Base-by-base conservation (phyloP, 306 rosid genomes). In the Fragaria ananassa region DNA sequence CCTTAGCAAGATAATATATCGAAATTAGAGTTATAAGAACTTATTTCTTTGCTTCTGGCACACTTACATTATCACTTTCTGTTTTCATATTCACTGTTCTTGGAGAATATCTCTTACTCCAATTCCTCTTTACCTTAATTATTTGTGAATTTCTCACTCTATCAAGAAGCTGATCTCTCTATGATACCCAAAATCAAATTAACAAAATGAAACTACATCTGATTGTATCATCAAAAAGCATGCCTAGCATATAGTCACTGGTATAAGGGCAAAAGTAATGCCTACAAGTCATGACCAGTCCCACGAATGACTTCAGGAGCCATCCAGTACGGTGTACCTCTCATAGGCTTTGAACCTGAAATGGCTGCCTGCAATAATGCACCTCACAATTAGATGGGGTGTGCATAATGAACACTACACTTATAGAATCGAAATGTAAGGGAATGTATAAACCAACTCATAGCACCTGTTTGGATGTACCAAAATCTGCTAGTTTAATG, bases 241-340 rank as follows among this genome's bases (percentile, higher is more conserved):
- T 8, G 21, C 67, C 41, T 47, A 69, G 25, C 8, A 44, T 46
- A 62, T 66, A 62, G 34, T 21, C 31, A 50, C 57, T 7, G 56
- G 74, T 23, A 80, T 62, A 80, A 80, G 57, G 80, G 65, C n/a
- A 34, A 69, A 69, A 58, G 31, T 56, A 76, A 84, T 86, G 81
- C 99, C 88, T 91, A 96, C 99, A 91, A 96, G 87, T 87, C 89
- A 85, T 96, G 99, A 75, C 99, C 99, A 70, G 99, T 96, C 87
- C 93, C 97, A 68, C 88, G 88, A 91, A 96, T 89, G 79, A 96
- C 99, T 89, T 96, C 99, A 67, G 99, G 99, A 89, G 99, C 98
- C 99, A 96, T 96, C 99, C 99, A 96, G 76, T 96, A 96, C 60
- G 99, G 98, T 68, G 99, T 96, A 65, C 99, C 99, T 90, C 93